phyloP scores from a whole-genome alignment of 2,329 filamentous ascomycete genomes.

The Tympanopsis confertula region DNA sequence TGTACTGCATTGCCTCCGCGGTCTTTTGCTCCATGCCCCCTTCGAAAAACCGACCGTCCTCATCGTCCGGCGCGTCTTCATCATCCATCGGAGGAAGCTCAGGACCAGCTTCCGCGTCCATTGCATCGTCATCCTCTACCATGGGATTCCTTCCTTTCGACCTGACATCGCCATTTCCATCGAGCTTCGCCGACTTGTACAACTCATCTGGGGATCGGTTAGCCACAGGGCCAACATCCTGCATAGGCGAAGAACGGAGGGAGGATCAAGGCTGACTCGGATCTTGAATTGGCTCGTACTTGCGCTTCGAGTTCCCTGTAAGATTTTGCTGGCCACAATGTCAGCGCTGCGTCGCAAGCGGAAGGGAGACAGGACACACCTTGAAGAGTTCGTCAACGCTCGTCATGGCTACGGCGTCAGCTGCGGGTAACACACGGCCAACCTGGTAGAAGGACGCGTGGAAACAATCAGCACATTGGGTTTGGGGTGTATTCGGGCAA shows the following conservation, averaged over 20 bases:
- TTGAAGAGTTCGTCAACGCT: slow-evolving; percentile 50
- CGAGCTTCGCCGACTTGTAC: slow-evolving; percentile 50
- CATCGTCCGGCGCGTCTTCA: slow-evolving; percentile 54
- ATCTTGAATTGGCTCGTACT: slow-evolving; percentile 48
- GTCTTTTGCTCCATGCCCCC: slow-evolving; percentile 76
- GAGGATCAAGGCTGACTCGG: slow-evolving; percentile 36
- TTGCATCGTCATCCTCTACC: slow-evolving; percentile 3
- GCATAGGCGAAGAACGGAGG: slow-evolving; percentile 1
- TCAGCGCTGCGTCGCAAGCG: not conserved
- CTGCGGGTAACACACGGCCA: not conserved
- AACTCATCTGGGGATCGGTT: slow-evolving; percentile 34
- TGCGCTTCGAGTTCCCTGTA: slow-evolving; percentile 40
- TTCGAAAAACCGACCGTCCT: slow-evolving; percentile 91
- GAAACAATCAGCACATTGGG: no score
- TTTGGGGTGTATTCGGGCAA: no score
- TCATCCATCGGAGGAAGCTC: slow-evolving; percentile 30
- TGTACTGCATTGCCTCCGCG: slow-evolving; percentile 74
- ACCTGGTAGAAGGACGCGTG: no score
- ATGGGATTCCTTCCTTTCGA: slow-evolving; percentile 13
- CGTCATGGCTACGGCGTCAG: slow-evolving; percentile 25
- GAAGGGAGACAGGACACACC: slow-evolving; percentile 14
- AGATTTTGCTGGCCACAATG: slow-evolving; percentile 2
- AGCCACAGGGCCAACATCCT: slow-evolving; percentile 1
- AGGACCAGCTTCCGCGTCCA: not conserved
- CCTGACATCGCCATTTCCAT: slow-evolving; percentile 26